Evolutionary conservation across 2,329 filamentous ascomycete genomes (phyloP), one percentile per base, ranked within the genome.

Genomic region (Beauveria sp.): DNA sequence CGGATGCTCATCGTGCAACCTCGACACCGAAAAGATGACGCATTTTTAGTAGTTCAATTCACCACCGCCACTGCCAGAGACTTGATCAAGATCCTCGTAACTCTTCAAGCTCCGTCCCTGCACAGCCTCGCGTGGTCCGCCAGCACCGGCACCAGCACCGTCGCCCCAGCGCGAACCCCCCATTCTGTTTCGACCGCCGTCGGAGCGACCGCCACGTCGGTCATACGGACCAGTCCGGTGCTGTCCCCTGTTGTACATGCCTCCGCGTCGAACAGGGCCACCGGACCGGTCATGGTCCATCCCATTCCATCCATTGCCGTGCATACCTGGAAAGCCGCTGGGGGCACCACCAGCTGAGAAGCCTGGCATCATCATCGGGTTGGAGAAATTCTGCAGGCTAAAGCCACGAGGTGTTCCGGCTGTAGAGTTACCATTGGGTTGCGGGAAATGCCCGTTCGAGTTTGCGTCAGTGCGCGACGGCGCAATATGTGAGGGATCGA

Each of bases 11-110:
- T 53, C 37, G 44, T 30, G 4, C 9, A 59, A 18, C 37, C 34
- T 18, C 8, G 34, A 9, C 22, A 14, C 40, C 47, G 24, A 22
- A 34, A 14, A 12, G 22, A 3, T 50, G 20, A 48, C 16, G n/a
- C 40, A 22, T 41, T 10, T 16, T 40, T 82, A 97, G 71, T 97
- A 97, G 75, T 97, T 96, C 69, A 97, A 78, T 76, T 97, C 93
- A 30, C 90, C 89, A 46, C 88, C 86, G 46, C 88, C 90, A 41
- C 84, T 80, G 16, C 87, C 85, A 43, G 86, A 86, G 62, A 89
- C 88, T 51, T 96, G 93, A 76, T 99, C 94, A 26, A 99, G 79
- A 71, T 99, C 94, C 74, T 99, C 96, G 71, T 99, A 99, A 73
- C 91, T 97, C 82, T 96, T 96, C 66, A 99, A 77, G 63, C 90